Percentiles rank a stretch among this genome's conserved stretches.
These are phyloP conservation scores for Paramecium biaurelia DNA, from an alignment of 73 alveolate genomes.

Conservation along the genomic window DNA sequence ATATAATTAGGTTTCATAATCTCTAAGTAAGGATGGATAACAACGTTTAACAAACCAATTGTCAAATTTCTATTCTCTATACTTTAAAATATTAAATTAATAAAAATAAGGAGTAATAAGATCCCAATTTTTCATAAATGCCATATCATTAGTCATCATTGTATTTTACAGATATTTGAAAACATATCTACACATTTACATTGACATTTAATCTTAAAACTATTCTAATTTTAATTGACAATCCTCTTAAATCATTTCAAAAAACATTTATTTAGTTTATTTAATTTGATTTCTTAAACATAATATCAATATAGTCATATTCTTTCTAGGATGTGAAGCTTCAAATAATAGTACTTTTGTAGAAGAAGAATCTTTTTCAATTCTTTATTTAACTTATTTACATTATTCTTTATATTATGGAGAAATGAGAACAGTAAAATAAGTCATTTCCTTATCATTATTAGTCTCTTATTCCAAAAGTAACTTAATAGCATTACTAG, in stretches of 20 bases:
- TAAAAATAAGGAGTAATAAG: slow-evolving; percentile 55
- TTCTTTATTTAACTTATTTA: slow-evolving; percentile 18
- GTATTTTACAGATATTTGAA: slow-evolving; percentile 58
- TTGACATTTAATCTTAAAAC: slow-evolving; percentile 60
- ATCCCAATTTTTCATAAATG: slow-evolving; percentile 68
- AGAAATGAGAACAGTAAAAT: slow-evolving; percentile 56
- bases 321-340: slow-evolving; percentile 62
- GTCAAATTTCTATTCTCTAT: slow-evolving; percentile 6
- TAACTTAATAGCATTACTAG: slow-evolving; percentile 5
- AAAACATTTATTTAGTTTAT: slow-evolving; percentile 17
- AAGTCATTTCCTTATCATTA: slow-evolving; percentile 53
- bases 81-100: not conserved
- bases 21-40: slow-evolving; percentile 24
- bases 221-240: slow-evolving; percentile 48
- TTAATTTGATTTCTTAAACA: not conserved
- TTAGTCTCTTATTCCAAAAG: slow-evolving; percentile 41
- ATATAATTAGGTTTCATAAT: slow-evolving; percentile 30
- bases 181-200: slow-evolving; percentile 62
- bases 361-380: slow-evolving; percentile 43
- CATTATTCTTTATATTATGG: slow-evolving; percentile 35
- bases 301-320: slow-evolving; percentile 55
- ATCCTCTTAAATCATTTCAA: slow-evolving; percentile 26
- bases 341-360: slow-evolving; percentile 59
- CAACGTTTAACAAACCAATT: slow-evolving; percentile 35
- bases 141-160: slow-evolving; percentile 61